A percentile compares a stretch with the other conserved stretches of the same genome.
These are phyloP conservation scores for Alternaria viburni DNA, from an alignment of 2,329 filamentous ascomycete species.

Conservation along the genomic window DNA sequence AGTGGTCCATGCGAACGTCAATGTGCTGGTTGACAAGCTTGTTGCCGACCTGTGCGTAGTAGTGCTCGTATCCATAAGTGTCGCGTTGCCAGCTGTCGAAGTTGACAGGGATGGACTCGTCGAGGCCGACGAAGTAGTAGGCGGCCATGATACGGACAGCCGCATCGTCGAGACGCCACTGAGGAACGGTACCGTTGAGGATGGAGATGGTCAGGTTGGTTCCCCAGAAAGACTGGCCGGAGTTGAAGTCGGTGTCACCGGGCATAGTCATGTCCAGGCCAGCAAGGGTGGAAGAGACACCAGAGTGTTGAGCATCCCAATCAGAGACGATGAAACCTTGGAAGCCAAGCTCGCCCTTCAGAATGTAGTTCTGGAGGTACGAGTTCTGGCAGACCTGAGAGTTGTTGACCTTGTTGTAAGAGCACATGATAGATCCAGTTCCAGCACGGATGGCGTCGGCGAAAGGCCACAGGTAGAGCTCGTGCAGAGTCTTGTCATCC, in stretches of 20 bases:
- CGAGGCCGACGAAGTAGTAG: conserved; percentile 68
- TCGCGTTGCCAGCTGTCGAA: conserved; percentile 88
- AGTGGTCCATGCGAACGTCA: conserved; percentile 81
- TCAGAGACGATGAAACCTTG: conserved; percentile 68
- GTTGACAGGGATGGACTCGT: conserved; percentile 67
- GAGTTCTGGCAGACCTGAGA: conserved; percentile 82
- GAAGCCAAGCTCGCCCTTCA: conserved; percentile 82
- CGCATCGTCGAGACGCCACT: conserved; percentile 91
- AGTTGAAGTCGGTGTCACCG: conserved; percentile 79
- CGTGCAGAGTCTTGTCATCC: conserved; percentile 69
- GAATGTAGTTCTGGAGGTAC: conserved; percentile 73
- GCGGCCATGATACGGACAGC: conserved; percentile 77
- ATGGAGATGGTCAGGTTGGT: conserved; percentile 86
- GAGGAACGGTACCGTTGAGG: conserved; percentile 85
- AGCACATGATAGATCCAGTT: conserved; percentile 61
- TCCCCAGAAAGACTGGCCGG: conserved; percentile 78
- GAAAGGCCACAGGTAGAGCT: conserved; percentile 67
- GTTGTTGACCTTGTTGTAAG: conserved; percentile 81
- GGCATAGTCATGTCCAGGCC: conserved; percentile 86
- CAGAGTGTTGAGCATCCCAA: conserved; percentile 77
- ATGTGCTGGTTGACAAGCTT: conserved; percentile 78
- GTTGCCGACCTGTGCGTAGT: conserved; percentile 65
- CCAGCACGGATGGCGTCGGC: conserved; percentile 59
- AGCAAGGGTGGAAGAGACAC: conserved; percentile 69
- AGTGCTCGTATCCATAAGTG: conserved; percentile 74